Conservation (phyloP, 1,284 basidiomycete genomes). For the Apiotrichum montevideense region DNA sequence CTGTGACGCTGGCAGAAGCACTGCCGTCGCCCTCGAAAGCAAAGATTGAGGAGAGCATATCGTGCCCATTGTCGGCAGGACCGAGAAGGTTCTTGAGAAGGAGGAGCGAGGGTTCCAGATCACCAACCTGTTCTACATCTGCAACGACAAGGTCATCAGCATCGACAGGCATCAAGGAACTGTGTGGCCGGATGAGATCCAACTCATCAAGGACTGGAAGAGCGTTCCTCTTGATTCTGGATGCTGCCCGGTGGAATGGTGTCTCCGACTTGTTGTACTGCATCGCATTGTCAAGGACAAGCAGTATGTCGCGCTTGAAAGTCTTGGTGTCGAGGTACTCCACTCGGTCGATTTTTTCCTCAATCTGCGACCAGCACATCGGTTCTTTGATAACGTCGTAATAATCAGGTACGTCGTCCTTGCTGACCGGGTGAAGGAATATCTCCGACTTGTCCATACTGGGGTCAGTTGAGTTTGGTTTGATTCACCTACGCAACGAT, state of each 20-base stretch:
- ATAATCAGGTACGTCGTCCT: constrained; percentile 80
- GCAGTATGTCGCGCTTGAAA: constrained; percentile 76
- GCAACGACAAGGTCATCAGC: background rate
- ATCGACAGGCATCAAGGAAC: background rate
- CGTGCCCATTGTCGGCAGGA: constrained; percentile 31
- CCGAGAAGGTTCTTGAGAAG: constrained; percentile 24
- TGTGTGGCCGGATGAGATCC: constrained; percentile 35
- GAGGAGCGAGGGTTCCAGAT: constrained; percentile 63
- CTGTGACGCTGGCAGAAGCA: background rate
- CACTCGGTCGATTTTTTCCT: constrained; percentile 67
- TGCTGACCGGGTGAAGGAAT: constrained; percentile 77
- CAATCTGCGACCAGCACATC: constrained; percentile 83
- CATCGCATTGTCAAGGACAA: constrained; percentile 81
- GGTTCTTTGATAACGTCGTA: constrained; percentile 78
- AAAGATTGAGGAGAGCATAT: constrained; percentile 64
- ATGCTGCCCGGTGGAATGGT: constrained; percentile 65
- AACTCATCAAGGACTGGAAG: constrained; percentile 60
- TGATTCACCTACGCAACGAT: constrained; percentile 59
- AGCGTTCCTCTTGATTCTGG: constrained; percentile 59
- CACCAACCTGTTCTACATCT: constrained; percentile 48
- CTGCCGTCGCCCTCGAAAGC: constrained; percentile 57
- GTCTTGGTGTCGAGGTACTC: constrained; percentile 67
- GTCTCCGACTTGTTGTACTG: constrained; percentile 76
- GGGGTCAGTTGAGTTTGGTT: constrained; percentile 10
- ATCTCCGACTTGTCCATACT: constrained; percentile 69